These are phyloP conservation scores for Symbiotaphrina buchneri DNA, from an alignment of 495 filamentous ascomycete genomes.

Conservation along the genomic window DNA sequence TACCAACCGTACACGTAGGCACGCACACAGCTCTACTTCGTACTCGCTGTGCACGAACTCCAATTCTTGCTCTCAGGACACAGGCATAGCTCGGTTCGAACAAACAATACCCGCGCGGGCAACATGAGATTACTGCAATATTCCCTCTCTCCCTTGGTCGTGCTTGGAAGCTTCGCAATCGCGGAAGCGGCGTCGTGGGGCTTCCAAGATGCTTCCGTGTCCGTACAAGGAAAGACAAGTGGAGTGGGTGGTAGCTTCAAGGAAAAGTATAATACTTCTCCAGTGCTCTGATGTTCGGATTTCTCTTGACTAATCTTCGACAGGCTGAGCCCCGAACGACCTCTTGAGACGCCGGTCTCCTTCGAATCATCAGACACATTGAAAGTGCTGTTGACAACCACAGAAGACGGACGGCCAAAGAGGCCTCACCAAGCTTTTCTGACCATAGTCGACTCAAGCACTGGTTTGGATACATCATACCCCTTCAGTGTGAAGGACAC, in stretches of 20 bases:
- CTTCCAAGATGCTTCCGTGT: constrained; percentile 67
- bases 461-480: constrained; percentile 73
- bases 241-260: constrained; percentile 40
- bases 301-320: neutral
- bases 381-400: constrained; percentile 60
- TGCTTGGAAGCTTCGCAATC: constrained; percentile 9
- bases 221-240: constrained; percentile 46
- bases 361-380: constrained; percentile 50
- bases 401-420: constrained; percentile 54
- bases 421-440: constrained; percentile 88
- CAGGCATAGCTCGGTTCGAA: no score
- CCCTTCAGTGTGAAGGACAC: constrained; percentile 67
- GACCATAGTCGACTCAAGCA: constrained; percentile 46
- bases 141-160: constrained; percentile 9
- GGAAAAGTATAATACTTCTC: constrained; percentile 34
- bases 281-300: neutral
- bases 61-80: no score
- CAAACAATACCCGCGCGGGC: no score
- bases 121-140: no score
- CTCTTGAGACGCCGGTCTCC: constrained; percentile 37
- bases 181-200: constrained; percentile 55
- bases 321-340: no score
- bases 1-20: no score
- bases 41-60: no score
- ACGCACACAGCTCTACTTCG: no score